A percentile compares a stretch with the other conserved stretches of the same genome.
These are phyloP conservation scores for Acanthamoeba polyphaga DNA, from an alignment of 208 protist genomes.

Conservation along the genomic window DNA sequence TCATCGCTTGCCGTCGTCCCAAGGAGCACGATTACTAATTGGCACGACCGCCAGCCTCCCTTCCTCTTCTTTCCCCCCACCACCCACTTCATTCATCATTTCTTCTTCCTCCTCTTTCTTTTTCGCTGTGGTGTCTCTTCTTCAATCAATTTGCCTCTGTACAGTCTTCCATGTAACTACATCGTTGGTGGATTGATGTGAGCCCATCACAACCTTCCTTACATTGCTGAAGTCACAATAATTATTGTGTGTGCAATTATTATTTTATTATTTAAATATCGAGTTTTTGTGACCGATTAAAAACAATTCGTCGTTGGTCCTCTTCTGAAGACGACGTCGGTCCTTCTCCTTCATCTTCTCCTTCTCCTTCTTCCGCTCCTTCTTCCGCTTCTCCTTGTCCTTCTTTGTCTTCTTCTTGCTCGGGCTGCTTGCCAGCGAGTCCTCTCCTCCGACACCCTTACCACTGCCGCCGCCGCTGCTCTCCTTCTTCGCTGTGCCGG, in stretches of 20 bases:
- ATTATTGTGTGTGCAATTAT: no score
- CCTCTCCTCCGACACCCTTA: no score
- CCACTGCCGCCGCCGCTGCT: no score
- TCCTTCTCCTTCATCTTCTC: not conserved
- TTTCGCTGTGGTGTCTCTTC: not conserved
- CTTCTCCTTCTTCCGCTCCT: not conserved
- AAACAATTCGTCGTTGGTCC: not conserved
- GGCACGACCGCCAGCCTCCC: not conserved
- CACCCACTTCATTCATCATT: not conserved
- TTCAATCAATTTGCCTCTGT: not conserved
- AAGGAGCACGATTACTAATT: slow-evolving; percentile 56
- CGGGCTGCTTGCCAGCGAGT: not conserved
- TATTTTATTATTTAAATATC: no score
- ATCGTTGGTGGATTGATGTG: no score
- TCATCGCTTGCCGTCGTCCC: slow-evolving; percentile 17
- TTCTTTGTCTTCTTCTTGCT: not conserved
- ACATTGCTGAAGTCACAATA: no score
- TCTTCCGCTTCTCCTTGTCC: not conserved
- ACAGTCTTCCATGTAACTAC: not conserved
- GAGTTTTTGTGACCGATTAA: no score
- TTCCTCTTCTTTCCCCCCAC: not conserved
- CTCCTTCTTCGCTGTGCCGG: not conserved
- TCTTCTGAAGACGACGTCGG: not conserved
- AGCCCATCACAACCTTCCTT: no score
- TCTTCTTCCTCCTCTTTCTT: not conserved